These are phyloP conservation scores for Starmerella stigmatis DNA, from an alignment of 805 yeast genomes.

Conservation along the genomic window DNA sequence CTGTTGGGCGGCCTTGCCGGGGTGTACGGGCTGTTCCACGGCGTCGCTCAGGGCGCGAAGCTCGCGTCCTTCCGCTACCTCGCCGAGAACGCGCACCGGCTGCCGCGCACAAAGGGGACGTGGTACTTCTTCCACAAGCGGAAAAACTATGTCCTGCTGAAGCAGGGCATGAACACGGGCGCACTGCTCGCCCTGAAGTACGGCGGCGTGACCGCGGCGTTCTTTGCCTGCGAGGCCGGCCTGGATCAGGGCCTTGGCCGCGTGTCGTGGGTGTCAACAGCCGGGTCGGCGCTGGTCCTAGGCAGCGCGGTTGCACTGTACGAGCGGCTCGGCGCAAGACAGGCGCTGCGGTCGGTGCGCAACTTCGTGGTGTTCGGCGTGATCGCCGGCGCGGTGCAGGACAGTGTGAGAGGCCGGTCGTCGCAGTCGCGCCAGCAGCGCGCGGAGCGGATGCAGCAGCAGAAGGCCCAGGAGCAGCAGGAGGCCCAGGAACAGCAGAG, in stretches of 20 bases:
- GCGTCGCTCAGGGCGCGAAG: slow-evolving; percentile 51
- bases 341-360: slow-evolving; percentile 29
- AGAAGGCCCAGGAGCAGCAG: not conserved
- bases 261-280: slow-evolving; percentile 53
- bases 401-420: slow-evolving; percentile 29
- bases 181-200: slow-evolving; percentile 36
- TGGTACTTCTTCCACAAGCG: slow-evolving; percentile 85
- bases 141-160: slow-evolving; percentile 63
- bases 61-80: slow-evolving; percentile 48
- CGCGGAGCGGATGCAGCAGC: not conserved
- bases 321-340: slow-evolving; percentile 29
- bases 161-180: slow-evolving; percentile 44
- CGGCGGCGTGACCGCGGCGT: slow-evolving; percentile 38
- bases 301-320: slow-evolving; percentile 45
- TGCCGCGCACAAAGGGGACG: slow-evolving; percentile 67
- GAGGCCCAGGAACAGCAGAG: not conserved
- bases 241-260: slow-evolving; percentile 46
- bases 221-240: slow-evolving; percentile 52
- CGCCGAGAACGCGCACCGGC: slow-evolving; percentile 72
- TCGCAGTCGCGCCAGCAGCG: slow-evolving; percentile 6
- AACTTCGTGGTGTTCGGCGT: slow-evolving; percentile 53
- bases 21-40: slow-evolving; percentile 32
- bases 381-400: slow-evolving; percentile 56
- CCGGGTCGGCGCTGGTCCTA: slow-evolving; percentile 43
- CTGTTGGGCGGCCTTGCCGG: slow-evolving; percentile 19